Evolutionary conservation across 1,284 basidiomycete species (phyloP).

Genomic region (Chalciporus sp.): DNA sequence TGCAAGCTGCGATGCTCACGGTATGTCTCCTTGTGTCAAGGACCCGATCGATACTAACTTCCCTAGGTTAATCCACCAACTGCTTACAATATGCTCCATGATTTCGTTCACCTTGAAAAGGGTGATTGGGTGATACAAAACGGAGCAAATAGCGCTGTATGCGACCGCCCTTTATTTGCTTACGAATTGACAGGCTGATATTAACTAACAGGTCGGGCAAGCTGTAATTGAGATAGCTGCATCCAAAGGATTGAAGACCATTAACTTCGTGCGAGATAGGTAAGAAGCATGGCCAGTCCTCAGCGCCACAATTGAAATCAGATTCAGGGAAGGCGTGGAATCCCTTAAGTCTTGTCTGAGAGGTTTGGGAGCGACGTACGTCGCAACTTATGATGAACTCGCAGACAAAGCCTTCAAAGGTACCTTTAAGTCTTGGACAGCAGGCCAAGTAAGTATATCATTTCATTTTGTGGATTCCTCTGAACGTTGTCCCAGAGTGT

Average conservation of each 20-base stretch:
- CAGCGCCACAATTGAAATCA: background rate
- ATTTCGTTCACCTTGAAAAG: conserved; percentile 62
- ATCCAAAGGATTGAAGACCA: conserved; percentile 64
- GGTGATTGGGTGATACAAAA: conserved; percentile 84
- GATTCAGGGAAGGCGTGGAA: conserved; percentile 52
- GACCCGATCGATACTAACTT: background rate
- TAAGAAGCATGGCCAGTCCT: conserved; percentile 23
- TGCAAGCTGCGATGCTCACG: conserved; percentile 74
- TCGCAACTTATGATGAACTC: conserved; percentile 76
- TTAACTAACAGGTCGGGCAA: conserved; percentile 62
- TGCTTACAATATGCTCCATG: conserved; percentile 77
- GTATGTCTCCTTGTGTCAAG: conserved; percentile 39
- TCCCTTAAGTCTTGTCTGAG: conserved; percentile 53
- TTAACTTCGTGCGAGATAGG: conserved; percentile 80
- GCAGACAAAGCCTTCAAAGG: conserved; percentile 52
- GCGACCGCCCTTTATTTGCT: conserved; percentile 1
- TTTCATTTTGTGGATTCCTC: background rate
- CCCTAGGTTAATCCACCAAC: conserved; percentile 81
- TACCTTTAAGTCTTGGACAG: conserved; percentile 59
- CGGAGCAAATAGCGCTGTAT: conserved; percentile 81
- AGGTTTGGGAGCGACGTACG: conserved; percentile 69
- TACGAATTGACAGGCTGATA: conserved; percentile 1
- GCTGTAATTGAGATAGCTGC: conserved; percentile 80
- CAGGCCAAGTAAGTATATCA: conserved; percentile 49
- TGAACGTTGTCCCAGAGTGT: conserved; percentile 43